Conservation (phyloP, 495 filamentous ascomycete species). For the Neurospora discreta region DNA sequence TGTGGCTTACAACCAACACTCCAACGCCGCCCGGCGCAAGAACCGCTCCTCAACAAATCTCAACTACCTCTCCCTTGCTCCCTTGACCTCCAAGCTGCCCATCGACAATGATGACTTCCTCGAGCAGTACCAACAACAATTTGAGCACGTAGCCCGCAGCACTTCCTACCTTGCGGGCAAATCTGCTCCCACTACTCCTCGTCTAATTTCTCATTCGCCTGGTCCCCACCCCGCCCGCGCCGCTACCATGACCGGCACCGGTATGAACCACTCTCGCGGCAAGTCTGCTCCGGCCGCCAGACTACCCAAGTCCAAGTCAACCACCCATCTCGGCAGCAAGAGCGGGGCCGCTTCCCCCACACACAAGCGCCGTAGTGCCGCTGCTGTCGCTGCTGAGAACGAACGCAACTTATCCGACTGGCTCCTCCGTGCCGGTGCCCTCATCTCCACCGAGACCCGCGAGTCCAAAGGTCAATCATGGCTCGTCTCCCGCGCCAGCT, state of each 20-base stretch:
- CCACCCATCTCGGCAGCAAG: conserved; percentile 27
- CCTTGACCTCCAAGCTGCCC: conserved; percentile 55
- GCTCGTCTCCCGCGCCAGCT: conserved; percentile 61
- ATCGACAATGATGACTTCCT: conserved; percentile 41
- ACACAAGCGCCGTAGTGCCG: conserved; percentile 11
- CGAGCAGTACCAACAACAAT: conserved; percentile 9
- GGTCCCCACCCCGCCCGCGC: conserved; percentile 23
- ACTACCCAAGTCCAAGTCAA: conserved; percentile 35
- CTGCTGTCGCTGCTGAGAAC: conserved; percentile 2
- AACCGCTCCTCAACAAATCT: conserved; percentile 35
- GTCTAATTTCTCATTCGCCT: conserved; percentile 43
- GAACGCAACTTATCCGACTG: conserved; percentile 50
- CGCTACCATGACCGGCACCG: conserved; percentile 13
- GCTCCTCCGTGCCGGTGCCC: conserved; percentile 61
- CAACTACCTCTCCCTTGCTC: conserved; percentile 48
- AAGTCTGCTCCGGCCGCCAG: conserved; percentile 19
- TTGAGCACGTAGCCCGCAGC: conserved; percentile 9
- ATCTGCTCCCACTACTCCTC: conserved; percentile 46
- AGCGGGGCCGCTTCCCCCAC: conserved; percentile 10
- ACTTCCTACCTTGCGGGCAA: conserved; percentile 42
- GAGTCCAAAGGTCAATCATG: conserved; percentile 74
- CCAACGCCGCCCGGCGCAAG: conserved; percentile 34
- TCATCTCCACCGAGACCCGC: conserved; percentile 56
- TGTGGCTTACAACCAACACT: conserved; percentile 41
- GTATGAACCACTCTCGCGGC: conserved; percentile 16